Evolutionary conservation across 73 alveolate species (phyloP).

Genomic region (Paramecium biaurelia): DNA sequence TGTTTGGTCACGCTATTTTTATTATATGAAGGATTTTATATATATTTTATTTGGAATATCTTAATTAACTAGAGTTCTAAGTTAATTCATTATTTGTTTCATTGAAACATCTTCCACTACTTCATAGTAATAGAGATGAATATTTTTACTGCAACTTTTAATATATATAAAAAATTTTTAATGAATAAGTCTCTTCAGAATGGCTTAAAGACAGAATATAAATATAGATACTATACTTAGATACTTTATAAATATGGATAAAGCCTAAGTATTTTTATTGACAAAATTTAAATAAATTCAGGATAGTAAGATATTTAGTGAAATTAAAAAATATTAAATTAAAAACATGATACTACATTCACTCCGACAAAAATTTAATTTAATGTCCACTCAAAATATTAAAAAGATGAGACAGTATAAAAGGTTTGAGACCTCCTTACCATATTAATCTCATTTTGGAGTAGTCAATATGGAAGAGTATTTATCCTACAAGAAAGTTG

Average conservation of each 20-base stretch:
- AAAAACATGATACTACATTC: background rate
- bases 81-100: background rate
- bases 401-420: background rate
- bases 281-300: background rate
- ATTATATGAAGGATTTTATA: background rate
- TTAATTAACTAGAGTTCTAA: background rate
- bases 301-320: background rate
- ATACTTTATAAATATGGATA: background rate
- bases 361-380: background rate
- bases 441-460: background rate
- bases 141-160: background rate
- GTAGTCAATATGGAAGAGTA: background rate
- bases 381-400: background rate
- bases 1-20: background rate
- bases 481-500: background rate
- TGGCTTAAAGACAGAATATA: conserved; percentile 1
- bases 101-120: background rate
- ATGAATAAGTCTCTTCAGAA: background rate
- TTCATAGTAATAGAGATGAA: background rate
- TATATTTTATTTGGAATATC: background rate
- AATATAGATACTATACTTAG: background rate
- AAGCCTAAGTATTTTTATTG: background rate
- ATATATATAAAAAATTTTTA: background rate
- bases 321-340: background rate
- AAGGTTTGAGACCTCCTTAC: background rate